These are phyloP conservation scores for Sugiyamaella castrensis DNA, from an alignment of 1,139 yeast genomes.

Conservation along the genomic window DNA sequence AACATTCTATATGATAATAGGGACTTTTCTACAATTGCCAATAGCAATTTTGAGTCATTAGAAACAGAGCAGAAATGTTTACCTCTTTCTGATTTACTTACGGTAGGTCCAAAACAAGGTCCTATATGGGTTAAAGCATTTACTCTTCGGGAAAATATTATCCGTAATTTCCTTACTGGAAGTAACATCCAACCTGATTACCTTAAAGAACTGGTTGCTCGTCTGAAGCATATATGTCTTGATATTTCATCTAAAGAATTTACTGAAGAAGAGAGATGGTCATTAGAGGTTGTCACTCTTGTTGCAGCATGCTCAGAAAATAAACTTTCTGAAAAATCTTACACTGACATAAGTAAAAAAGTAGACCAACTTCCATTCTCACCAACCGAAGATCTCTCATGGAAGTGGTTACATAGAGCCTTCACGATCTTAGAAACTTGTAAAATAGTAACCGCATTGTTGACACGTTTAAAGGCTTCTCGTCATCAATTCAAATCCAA, in stretches of 20 bases:
- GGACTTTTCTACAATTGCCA: conserved; percentile 32
- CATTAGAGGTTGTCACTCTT: conserved; percentile 26
- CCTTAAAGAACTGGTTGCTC: neutral
- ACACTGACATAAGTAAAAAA: conserved; percentile 15
- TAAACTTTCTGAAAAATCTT: conserved; percentile 15
- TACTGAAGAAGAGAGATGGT: conserved; percentile 40
- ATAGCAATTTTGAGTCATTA: conserved; percentile 15
- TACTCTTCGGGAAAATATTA: conserved; percentile 25
- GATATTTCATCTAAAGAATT: conserved; percentile 20
- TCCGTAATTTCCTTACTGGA: conserved; percentile 19
- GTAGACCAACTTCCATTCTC: conserved; percentile 7
- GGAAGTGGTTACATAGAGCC: conserved; percentile 34
- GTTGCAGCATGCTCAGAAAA: conserved; percentile 23
- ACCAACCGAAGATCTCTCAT: conserved; percentile 16
- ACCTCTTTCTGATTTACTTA: conserved; percentile 17
- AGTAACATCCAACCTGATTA: conserved; percentile 16
- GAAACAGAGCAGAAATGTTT: conserved; percentile 2
- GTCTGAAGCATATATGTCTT: neutral
- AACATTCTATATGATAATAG: conserved; percentile 30
- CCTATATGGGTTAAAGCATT: conserved; percentile 28
- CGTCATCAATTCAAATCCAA: conserved; percentile 23
- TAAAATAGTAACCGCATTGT: conserved; percentile 25
- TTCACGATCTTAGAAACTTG: conserved; percentile 34
- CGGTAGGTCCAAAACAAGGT: conserved; percentile 29
- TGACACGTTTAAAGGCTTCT: conserved; percentile 24